phyloP scores from a whole-genome alignment of 805 yeast genomes.

The Myxozyma neotropica region DNA sequence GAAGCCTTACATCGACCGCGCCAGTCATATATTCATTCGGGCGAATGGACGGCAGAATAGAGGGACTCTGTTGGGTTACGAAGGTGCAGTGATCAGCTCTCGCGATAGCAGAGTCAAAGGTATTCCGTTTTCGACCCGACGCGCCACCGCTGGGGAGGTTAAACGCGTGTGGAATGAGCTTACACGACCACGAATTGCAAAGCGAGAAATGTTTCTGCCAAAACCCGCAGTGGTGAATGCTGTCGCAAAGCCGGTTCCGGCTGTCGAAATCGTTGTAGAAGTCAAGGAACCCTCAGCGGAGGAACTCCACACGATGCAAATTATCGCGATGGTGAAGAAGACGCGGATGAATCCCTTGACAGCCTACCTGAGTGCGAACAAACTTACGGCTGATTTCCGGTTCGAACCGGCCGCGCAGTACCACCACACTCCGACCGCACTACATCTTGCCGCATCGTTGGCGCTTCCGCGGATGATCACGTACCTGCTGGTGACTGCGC shows the following conservation, averaged over 20 bases:
- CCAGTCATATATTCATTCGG: slow-evolving; percentile 73
- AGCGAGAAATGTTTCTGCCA: slow-evolving; percentile 53
- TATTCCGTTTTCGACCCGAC: slow-evolving; percentile 86
- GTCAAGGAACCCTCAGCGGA: slow-evolving; percentile 40
- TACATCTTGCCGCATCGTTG: slow-evolving; percentile 75
- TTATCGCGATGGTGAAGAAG: slow-evolving; percentile 63
- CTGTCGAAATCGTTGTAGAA: slow-evolving; percentile 31
- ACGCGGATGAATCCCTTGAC: slow-evolving; percentile 76
- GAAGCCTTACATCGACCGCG: slow-evolving; percentile 60
- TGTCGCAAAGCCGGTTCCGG: neutral
- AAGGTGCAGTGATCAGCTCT: slow-evolving; percentile 55
- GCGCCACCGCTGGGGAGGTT: slow-evolving; percentile 82
- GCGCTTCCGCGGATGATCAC: slow-evolving; percentile 69
- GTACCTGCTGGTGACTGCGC: slow-evolving; percentile 58
- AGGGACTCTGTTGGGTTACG: slow-evolving; percentile 64
- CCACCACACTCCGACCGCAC: slow-evolving; percentile 64
- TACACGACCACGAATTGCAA: slow-evolving; percentile 57
- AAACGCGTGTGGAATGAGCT: slow-evolving; percentile 83
- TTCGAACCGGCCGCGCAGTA: slow-evolving; percentile 61
- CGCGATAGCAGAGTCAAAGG: slow-evolving; percentile 64
- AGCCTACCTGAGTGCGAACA: slow-evolving; percentile 60
- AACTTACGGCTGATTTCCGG: slow-evolving; percentile 54
- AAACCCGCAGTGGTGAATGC: neutral
- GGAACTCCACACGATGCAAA: slow-evolving; percentile 59
- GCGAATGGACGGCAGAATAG: slow-evolving; percentile 76